Evolutionary conservation across 1,284 basidiomycete species (phyloP).

Genomic region (Ustilago sp.): DNA sequence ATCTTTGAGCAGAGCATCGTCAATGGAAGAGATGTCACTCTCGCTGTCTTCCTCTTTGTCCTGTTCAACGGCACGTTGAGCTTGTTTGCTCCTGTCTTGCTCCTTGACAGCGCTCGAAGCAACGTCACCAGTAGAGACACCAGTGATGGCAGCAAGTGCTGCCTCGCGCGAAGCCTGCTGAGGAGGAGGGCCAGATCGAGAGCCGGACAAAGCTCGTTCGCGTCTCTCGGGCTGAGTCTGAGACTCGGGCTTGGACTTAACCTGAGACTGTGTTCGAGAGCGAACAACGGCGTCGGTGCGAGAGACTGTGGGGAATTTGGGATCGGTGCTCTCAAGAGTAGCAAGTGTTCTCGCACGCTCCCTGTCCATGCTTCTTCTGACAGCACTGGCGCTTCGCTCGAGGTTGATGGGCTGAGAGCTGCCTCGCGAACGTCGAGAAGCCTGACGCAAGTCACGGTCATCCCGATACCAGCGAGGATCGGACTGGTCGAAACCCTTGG

Average conservation of each 20-base stretch:
- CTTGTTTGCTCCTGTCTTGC: conserved; percentile 9
- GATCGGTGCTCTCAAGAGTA: conserved; percentile 28
- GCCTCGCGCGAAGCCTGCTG: conserved; percentile 35
- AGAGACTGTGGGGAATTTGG: conserved; percentile 28
- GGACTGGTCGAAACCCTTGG: conserved; percentile 28
- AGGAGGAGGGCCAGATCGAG: conserved; percentile 18
- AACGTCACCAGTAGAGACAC: conserved; percentile 24
- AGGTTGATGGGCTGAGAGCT: conserved; percentile 8
- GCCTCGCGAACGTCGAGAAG: conserved; percentile 8
- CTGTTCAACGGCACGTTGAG: conserved; percentile 3
- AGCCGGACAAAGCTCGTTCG: conserved; percentile 8
- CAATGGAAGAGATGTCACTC: conserved; percentile 22
- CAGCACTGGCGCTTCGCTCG: conserved; percentile 30
- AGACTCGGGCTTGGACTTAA: conserved; percentile 1
- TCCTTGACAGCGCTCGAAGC: conserved; percentile 24
- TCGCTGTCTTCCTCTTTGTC: conserved; percentile 19
- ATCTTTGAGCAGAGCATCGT: conserved; percentile 30
- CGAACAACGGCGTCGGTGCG: conserved; percentile 32
- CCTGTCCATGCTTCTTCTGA: conserved; percentile 42
- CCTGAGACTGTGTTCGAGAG: conserved; percentile 14
- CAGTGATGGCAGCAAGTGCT: conserved; percentile 49
- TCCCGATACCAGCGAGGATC: conserved; percentile 49
- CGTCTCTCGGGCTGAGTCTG: conserved; percentile 11
- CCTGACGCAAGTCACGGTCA: conserved; percentile 21
- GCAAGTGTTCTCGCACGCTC: conserved; percentile 39